These are phyloP conservation scores for Solioccasus polychromus DNA, from an alignment of 768 basidiomycete genomes.

Conservation along the genomic window DNA sequence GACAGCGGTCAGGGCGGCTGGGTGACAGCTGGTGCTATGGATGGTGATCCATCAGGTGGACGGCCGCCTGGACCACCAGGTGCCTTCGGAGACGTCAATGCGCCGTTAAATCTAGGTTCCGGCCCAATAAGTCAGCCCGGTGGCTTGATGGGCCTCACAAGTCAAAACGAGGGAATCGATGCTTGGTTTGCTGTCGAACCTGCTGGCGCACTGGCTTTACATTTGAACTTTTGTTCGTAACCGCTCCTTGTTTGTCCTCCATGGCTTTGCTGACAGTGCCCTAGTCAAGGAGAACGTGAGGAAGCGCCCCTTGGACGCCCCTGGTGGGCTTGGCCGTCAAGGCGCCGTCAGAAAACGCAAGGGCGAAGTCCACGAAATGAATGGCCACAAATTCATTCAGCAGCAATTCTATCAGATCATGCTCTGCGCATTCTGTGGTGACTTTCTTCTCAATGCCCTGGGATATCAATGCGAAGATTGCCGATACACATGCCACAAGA, in stretches of 20 bases:
- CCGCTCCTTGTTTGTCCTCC: neutral
- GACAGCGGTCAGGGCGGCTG: constrained; percentile 88
- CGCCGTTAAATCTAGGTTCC: constrained; percentile 38
- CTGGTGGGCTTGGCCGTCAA: constrained; percentile 92
- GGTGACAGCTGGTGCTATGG: constrained; percentile 94
- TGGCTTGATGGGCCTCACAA: constrained; percentile 21
- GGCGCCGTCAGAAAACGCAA: constrained; percentile 98
- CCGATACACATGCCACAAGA: constrained; percentile 98
- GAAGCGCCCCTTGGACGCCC: constrained; percentile 90
- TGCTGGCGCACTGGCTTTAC: constrained; percentile 86
- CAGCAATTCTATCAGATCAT: constrained; percentile 98
- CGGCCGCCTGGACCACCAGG: constrained; percentile 51
- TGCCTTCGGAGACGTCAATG: constrained; percentile 44
- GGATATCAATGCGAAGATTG: constrained; percentile 99
- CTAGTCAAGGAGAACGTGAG: constrained; percentile 97
- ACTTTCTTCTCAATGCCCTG: constrained; percentile 93
- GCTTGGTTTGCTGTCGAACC: constrained; percentile 98
- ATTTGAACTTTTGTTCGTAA: constrained; percentile 86
- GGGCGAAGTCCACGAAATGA: constrained; percentile 98
- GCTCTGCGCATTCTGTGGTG: constrained; percentile 96
- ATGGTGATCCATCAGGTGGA: constrained; percentile 48
- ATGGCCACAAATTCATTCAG: constrained; percentile 97
- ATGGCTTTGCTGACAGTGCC: constrained; percentile 4
- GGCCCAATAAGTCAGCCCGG: constrained; percentile 28
- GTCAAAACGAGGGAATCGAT: constrained; percentile 75